Evolutionary conservation across 2,329 filamentous ascomycete species (phyloP), one percentile per base, ranked within the genome.

Genomic region (Hymenoscyphus repandus): DNA sequence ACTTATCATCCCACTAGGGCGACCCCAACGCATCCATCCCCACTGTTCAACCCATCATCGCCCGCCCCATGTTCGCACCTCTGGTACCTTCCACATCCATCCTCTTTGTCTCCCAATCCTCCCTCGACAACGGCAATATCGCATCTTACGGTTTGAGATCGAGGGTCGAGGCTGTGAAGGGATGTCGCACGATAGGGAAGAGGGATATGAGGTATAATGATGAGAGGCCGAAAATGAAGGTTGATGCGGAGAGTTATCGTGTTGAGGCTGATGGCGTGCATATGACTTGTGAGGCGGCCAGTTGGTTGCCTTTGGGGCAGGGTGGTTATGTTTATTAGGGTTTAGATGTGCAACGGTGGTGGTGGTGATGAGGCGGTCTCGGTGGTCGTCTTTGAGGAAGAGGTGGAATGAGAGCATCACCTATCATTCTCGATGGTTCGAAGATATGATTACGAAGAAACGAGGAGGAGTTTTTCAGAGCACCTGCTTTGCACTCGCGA

Each of bases 181-280:
- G 80, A 50, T 95, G 90, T 68, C 77, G 91, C 52, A 78, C 69
- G 31, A 78, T 96, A 40, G 76, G 84, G 39, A 96, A 96, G 77
- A 76, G 71, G 61, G 88, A 96, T 69, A 96, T 96, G 90, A 90
- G 89, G 65, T 91, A 82, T 69, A 96, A 96, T 68, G 83, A 90
- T 64, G 70, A 71, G 49, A 90, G 82, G 80, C 92, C 92, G 12
- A 82, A 77, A 71, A 96, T 97, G 88, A 83, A 75, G 62, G 91
- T 97, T 53, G 91, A 97, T 68, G 88, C 92, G 5, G 92, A 97
- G 76, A 84, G 80, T 63, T 97, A 96, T 72, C 79, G 75, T 13
- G 91, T 96, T 22, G 84, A 92, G 72, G 91, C 91, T 1, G 90
- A 96, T 69, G 90, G 88, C 0, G 70, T 79, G 68, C 72, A 83